A percentile compares a stretch with the other conserved stretches of the same genome.
phyloP scores from a whole-genome alignment of 2,329 filamentous ascomycete genomes.

The Aspergillus tubingensis region DNA sequence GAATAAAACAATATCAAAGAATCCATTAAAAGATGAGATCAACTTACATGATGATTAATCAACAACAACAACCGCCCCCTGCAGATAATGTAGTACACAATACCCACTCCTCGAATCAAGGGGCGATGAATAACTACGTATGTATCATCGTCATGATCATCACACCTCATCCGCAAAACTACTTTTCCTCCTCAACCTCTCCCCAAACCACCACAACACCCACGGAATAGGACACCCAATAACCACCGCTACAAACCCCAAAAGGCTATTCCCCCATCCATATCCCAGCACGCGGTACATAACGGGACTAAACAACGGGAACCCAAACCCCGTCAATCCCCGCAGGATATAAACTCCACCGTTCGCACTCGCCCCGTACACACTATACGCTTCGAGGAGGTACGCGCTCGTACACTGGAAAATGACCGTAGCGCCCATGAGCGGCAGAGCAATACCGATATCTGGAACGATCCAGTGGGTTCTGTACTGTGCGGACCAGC shows the following conservation, averaged over 20 bases:
- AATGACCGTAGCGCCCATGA: conserved; percentile 35
- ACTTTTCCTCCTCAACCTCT: conserved; percentile 32
- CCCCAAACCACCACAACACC: conserved; percentile 51
- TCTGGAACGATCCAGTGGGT: conserved; percentile 44
- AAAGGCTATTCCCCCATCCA: conserved; percentile 25
- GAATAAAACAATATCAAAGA: too few relatives aligned
- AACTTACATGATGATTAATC: not conserved
- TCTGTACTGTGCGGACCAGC: too few relatives aligned
- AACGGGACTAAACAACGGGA: conserved; percentile 27
- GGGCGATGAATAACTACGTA: too few relatives aligned
- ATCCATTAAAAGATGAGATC: too few relatives aligned
- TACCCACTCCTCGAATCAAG: too few relatives aligned
- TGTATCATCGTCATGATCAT: not conserved
- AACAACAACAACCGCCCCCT: not conserved
- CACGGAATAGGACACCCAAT: conserved; percentile 47
- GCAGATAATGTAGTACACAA: too few relatives aligned
- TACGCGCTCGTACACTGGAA: conserved; percentile 28
- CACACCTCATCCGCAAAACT: not conserved
- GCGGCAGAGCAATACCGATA: conserved; percentile 48
- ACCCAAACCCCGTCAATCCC: conserved; percentile 5
- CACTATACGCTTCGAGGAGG: not conserved
- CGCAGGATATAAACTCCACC: conserved; percentile 19
- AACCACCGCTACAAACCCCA: conserved; percentile 33
- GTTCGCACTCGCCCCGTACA: conserved; percentile 32
- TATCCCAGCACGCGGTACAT: conserved; percentile 40